Percentiles rank a stretch among this genome's conserved stretches.
Conservation (phyloP, 441 rosid species). For the Rhodomyrtus psidioides region DNA sequence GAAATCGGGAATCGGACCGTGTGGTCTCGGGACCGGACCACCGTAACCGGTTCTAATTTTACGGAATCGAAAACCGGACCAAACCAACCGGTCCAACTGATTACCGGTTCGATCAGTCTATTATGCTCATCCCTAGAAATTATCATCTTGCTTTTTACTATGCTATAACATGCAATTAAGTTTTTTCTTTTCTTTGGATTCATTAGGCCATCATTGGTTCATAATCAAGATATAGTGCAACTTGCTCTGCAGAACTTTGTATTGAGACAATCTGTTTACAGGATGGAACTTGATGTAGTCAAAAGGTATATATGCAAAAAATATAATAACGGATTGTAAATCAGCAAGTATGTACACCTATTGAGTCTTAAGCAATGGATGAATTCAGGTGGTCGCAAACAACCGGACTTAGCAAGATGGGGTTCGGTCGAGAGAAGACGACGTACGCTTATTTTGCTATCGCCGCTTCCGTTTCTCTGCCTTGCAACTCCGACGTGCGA, state of each 20-base stretch:
- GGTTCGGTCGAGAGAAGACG: conserved; percentile 64
- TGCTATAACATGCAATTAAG: neutral
- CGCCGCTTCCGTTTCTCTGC: conserved; percentile 27
- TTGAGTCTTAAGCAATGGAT: neutral
- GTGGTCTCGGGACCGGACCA: too few species aligned
- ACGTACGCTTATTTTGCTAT: conserved; percentile 50
- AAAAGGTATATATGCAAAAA: neutral
- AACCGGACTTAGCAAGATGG: conserved; percentile 42
- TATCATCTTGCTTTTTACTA: neutral
- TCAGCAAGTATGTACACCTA: neutral
- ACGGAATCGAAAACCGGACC: too few species aligned
- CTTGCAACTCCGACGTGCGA: conserved; percentile 22
- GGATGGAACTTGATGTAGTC: neutral
- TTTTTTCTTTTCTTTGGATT: neutral
- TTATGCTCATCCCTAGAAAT: neutral
- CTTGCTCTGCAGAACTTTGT: neutral
- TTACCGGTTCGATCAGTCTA: too few species aligned
- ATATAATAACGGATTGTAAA: neutral
- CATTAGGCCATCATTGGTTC: neutral
- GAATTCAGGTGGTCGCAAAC: conserved; percentile 39
- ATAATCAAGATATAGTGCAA: neutral
- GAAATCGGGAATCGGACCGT: too few species aligned
- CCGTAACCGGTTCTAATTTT: too few species aligned
- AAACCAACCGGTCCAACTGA: too few species aligned
- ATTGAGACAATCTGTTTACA: neutral